phyloP scores from a whole-genome alignment of 768 basidiomycete species.

The Mycena haematopus region DNA sequence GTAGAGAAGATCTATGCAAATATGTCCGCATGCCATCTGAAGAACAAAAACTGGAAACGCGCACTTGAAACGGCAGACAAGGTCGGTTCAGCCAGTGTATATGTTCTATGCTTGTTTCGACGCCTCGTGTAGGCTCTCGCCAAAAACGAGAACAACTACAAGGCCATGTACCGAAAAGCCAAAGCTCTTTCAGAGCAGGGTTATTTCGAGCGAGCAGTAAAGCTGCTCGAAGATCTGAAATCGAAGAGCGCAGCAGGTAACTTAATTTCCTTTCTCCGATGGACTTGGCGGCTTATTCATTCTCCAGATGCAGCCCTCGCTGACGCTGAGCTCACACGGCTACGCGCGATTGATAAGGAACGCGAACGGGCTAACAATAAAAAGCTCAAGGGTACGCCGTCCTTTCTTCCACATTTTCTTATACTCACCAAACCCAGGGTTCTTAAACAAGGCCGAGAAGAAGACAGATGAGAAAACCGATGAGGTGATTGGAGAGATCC shows the following conservation, averaged over 20 bases:
- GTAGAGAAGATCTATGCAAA: conserved; percentile 86
- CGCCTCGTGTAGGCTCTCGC: conserved; percentile 61
- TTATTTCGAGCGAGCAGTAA: conserved; percentile 75
- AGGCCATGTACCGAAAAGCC: conserved; percentile 82
- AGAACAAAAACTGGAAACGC: conserved; percentile 80
- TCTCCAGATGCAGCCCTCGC: conserved; percentile 47
- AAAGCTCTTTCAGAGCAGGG: conserved; percentile 81
- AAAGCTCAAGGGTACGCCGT: conserved; percentile 71
- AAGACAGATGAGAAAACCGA: conserved; percentile 12
- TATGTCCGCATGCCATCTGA: conserved; percentile 85
- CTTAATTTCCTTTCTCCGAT: background rate
- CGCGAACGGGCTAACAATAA: conserved; percentile 68
- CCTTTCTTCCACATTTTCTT: background rate
- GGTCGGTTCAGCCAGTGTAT: conserved; percentile 41
- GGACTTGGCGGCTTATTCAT: conserved; percentile 3
- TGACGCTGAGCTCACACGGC: conserved; percentile 68
- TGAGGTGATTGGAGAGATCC: conserved; percentile 23
- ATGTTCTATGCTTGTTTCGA: background rate
- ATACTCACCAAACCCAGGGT: conserved; percentile 45
- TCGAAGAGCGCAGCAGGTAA: conserved; percentile 67
- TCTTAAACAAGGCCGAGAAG: conserved; percentile 43
- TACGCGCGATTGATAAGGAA: conserved; percentile 69
- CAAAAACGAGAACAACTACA: conserved; percentile 78
- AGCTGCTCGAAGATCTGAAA: conserved; percentile 68
- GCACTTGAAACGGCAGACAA: conserved; percentile 84